Percentiles rank a stretch among this genome's conserved stretches.
These are phyloP conservation scores for Botrytis porri DNA, from an alignment of 2,329 filamentous ascomycete species.

Conservation along the genomic window DNA sequence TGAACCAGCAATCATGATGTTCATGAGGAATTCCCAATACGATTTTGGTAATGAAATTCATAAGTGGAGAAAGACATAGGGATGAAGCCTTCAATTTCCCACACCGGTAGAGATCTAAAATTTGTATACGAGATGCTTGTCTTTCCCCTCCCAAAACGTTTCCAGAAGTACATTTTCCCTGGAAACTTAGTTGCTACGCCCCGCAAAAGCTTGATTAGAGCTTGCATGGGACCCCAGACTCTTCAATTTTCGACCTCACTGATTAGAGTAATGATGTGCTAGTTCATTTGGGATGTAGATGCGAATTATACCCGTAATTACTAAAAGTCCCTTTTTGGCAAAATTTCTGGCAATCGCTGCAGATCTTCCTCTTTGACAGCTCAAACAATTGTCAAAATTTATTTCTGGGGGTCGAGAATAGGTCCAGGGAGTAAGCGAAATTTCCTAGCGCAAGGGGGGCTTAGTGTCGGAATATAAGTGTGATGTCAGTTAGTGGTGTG, in stretches of 20 bases:
- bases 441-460: background rate
- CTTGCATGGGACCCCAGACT: background rate
- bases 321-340: background rate
- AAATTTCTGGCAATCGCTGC: background rate
- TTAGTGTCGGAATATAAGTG: background rate
- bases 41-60: background rate
- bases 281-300: background rate
- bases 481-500: background rate
- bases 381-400: background rate
- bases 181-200: background rate
- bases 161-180: background rate
- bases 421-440: background rate
- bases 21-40: background rate
- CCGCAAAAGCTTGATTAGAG: background rate
- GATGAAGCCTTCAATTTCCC: background rate
- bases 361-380: background rate
- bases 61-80: background rate
- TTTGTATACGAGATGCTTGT: background rate
- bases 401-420: background rate
- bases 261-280: background rate
- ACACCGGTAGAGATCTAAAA: background rate
- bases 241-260: background rate
- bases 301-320: background rate
- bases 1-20: background rate
- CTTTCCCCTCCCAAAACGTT: background rate